Evolutionary conservation across 331 rosid genomes (phyloP), one percentile per base, ranked within the genome.

Genomic region (Stylosanthes scabra): DNA sequence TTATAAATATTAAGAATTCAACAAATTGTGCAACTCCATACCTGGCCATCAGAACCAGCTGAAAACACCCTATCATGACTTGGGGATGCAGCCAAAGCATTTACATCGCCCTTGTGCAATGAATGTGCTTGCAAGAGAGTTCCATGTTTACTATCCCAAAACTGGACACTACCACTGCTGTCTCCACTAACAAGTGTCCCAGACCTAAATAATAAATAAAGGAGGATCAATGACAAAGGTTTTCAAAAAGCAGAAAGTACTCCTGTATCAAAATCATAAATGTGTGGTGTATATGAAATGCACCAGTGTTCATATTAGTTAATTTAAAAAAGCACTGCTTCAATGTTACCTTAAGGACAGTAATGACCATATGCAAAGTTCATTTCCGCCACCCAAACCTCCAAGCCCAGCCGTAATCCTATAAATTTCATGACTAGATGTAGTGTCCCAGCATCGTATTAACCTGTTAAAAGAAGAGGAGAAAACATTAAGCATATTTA

Each of bases 41-140:
- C 99, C 99, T 95, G 86, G 74, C 99, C 99, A 84, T 95, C 99
- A 15, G 99, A 84, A 64, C 99, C 99, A 16, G 97, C 93, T 66
- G 99, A 95, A 70, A 84, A 95, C 65, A 95, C 91, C 83, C 91
- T 78, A 70, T 83, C 85, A 65, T 95, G 96, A 77, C 86, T 84
- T 31, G 99, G 99, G 28, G 97, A 76, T 7, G 89, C 97, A 66
- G 96, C 97, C 71, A 95, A 83, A 8, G 92, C 92, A 75, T 92
- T 87, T 59, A 81, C 97, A 72, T 88, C 92, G 58, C 99, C 99
- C 76, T 95, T 92, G 85, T 95, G 99, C 64, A 80, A 60, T 8
- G 99, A 78, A 80, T 89, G 93, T 8, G 86, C 88, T 80, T 90
- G 97, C 75, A 90, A 77, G 70, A 85, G 90, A 72, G 97, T 90